These are phyloP conservation scores for Aspergillus leporis DNA, from an alignment of 495 filamentous ascomycete genomes.

Conservation along the genomic window DNA sequence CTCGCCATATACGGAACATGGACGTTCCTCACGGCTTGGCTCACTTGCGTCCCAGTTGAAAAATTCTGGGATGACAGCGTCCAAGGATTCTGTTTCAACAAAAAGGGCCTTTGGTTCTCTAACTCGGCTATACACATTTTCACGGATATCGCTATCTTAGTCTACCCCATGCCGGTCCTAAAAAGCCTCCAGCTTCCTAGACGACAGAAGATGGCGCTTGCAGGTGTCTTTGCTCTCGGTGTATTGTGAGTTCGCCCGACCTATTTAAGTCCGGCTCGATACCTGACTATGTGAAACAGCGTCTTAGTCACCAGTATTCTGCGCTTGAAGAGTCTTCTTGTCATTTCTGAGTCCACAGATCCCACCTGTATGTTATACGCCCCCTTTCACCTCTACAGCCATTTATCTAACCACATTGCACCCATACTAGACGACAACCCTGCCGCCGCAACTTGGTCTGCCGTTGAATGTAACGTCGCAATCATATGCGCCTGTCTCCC, in stretches of 20 bases:
- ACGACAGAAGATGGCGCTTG: slow-evolving; percentile 46
- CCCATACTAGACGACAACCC: slow-evolving; percentile 50
- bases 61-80: slow-evolving; percentile 36
- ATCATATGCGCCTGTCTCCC: slow-evolving; percentile 60
- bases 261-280: too few species aligned
- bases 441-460: slow-evolving; percentile 56
- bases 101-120: slow-evolving; percentile 39
- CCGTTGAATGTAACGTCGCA: slow-evolving; percentile 56
- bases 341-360: slow-evolving; percentile 44
- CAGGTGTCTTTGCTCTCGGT: slow-evolving; percentile 48
- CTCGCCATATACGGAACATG: slow-evolving; percentile 40
- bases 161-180: slow-evolving; percentile 51
- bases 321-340: slow-evolving; percentile 49
- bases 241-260: slow-evolving; percentile 43
- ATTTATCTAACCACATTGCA: slow-evolving; percentile 4
- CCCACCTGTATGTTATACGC: slow-evolving; percentile 38
- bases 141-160: slow-evolving; percentile 49
- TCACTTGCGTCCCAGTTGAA: slow-evolving; percentile 36
- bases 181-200: slow-evolving; percentile 42
- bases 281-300: slow-evolving; percentile 30
- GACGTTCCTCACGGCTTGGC: slow-evolving; percentile 38
- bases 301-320: slow-evolving; percentile 57
- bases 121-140: slow-evolving; percentile 45
- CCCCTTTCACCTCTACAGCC: neutral
- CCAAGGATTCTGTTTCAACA: slow-evolving; percentile 35